These are phyloP conservation scores for Kingdonia uniflora DNA, from an alignment of 164 flowering plant species.

Conservation along the genomic window DNA sequence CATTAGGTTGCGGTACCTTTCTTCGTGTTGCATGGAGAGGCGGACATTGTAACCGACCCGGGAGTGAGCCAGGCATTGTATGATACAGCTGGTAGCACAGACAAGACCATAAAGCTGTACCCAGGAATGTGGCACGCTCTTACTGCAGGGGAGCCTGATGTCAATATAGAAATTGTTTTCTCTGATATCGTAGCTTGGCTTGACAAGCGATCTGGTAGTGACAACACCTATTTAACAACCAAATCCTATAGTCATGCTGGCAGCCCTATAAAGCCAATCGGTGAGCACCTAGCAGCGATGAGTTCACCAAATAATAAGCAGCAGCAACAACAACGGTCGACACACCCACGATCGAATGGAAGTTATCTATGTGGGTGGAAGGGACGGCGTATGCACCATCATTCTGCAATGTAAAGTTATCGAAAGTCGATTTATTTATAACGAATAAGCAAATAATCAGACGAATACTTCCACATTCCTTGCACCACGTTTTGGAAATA, in stretches of 20 bases:
- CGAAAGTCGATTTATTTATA: no score
- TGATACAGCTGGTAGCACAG: slow-evolving; percentile 59
- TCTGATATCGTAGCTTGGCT: slow-evolving; percentile 77
- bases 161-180: slow-evolving; percentile 66
- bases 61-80: slow-evolving; percentile 79
- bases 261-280: no score
- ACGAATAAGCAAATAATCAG: no score
- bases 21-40: slow-evolving; percentile 83
- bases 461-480: no score
- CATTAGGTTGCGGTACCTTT: slow-evolving; percentile 71
- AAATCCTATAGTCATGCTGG: neutral
- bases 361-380: slow-evolving; percentile 60
- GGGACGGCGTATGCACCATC: slow-evolving; percentile 41
- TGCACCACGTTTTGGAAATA: no score
- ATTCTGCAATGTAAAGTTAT: slow-evolving; percentile 61
- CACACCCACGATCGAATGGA: slow-evolving; percentile 3
- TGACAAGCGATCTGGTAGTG: slow-evolving; percentile 30
- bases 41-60: slow-evolving; percentile 88
- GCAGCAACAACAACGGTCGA: slow-evolving; percentile 4
- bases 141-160: slow-evolving; percentile 82
- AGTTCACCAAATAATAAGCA: neutral
- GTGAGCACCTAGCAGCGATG: neutral
- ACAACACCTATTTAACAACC: slow-evolving; percentile 1
- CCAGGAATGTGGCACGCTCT: slow-evolving; percentile 96
- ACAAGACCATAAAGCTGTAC: slow-evolving; percentile 78